A percentile compares a stretch with the other conserved stretches of the same genome.
Conservation (phyloP, 371 early-diverging fungal species). For the Choanephora cucurbitarum region DNA sequence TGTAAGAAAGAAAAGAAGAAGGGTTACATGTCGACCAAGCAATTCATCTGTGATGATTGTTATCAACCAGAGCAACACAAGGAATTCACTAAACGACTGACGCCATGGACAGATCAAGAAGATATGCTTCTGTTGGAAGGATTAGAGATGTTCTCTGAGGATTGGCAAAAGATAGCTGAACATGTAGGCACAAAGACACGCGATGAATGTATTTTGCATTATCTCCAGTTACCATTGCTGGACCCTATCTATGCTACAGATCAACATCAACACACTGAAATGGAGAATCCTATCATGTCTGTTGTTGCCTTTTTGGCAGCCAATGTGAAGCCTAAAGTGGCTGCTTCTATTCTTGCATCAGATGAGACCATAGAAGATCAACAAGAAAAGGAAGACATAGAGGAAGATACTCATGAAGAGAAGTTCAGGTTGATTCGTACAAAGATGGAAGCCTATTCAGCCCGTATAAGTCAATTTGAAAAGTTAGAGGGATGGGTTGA, state of each 20-base stretch:
- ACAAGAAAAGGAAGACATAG: constrained; percentile 1
- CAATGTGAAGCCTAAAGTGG: constrained; percentile 94
- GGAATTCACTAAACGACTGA: constrained; percentile 1
- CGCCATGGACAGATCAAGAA: constrained; percentile 50
- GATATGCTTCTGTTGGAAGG: constrained; percentile 44
- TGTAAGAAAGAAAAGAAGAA: neutral
- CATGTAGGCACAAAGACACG: constrained; percentile 43
- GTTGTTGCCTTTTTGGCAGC: constrained; percentile 94
- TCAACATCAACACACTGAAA: constrained; percentile 49
- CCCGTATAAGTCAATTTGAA: constrained; percentile 80
- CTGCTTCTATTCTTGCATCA: constrained; percentile 65
- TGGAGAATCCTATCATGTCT: constrained; percentile 95
- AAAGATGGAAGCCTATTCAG: constrained; percentile 77
- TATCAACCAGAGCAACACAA: constrained; percentile 9
- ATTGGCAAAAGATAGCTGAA: constrained; percentile 44
- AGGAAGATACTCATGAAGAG: constrained; percentile 2
- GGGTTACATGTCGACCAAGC: constrained; percentile 7
- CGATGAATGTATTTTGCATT: constrained; percentile 50
- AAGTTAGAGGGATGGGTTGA: constrained; percentile 59
- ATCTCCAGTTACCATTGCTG: constrained; percentile 37
- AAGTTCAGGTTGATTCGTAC: constrained; percentile 63
- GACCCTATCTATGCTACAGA: constrained; percentile 70
- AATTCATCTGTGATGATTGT: constrained; percentile 15
- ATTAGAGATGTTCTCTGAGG: constrained; percentile 39
- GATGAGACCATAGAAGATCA: constrained; percentile 45